Evolutionary conservation across 108 stramenopile species (phyloP).

Genomic region (Poteriospumella lacustris): DNA sequence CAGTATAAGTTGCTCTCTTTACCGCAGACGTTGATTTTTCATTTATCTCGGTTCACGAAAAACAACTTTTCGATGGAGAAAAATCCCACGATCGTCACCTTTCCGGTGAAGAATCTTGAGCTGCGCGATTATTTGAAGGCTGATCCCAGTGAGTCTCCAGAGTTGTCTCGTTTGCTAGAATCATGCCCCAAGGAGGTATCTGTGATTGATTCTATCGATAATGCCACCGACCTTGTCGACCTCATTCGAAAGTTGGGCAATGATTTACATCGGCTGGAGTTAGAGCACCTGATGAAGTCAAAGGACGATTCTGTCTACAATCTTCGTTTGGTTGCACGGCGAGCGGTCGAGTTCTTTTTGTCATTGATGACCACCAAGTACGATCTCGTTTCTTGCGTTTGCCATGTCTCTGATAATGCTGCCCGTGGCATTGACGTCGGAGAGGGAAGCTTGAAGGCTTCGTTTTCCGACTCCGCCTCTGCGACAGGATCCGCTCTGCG

Average conservation of each 20-base stretch:
- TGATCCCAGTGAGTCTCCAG: not conserved
- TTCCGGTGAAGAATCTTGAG: slow-evolving; percentile 94
- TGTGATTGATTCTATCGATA: not conserved
- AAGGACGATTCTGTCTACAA: not conserved
- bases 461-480: not conserved
- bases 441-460: not conserved
- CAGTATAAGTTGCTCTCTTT: slow-evolving; percentile 73
- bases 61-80: slow-evolving; percentile 88
- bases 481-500: not conserved
- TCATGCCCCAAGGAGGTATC: not conserved
- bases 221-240: not conserved
- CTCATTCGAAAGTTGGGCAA: not conserved
- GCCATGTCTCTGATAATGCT: slow-evolving; percentile 60
- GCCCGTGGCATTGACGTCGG: not conserved
- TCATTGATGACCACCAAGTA: slow-evolving; percentile 73
- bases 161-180: not conserved
- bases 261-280: not conserved
- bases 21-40: slow-evolving; percentile 84
- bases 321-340: not conserved
- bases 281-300: not conserved
- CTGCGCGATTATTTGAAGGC: slow-evolving; percentile 66
- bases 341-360: not conserved
- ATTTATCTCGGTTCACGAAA: slow-evolving; percentile 79
- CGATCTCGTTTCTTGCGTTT: slow-evolving; percentile 89
- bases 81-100: slow-evolving; percentile 95